Base-by-base conservation (phyloP, 2,329 filamentous ascomycete species). In the Colletotrichum sp. region DNA sequence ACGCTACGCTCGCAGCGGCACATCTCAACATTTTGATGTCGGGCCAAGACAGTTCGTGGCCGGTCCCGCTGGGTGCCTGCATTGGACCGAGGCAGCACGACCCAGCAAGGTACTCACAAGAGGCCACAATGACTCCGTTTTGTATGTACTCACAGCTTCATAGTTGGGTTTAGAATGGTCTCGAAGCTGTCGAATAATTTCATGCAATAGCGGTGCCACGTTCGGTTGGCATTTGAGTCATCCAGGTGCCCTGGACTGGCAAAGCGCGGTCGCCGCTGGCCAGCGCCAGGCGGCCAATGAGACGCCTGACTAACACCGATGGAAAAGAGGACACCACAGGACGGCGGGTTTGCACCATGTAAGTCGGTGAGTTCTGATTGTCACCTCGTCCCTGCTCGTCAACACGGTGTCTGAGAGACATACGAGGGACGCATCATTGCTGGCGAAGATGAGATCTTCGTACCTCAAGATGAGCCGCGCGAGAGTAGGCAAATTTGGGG, bases 211-310 rank as follows among this genome's bases (percentile, higher is more conserved):
- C 64, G 70, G 48, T 73, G 70, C 70, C 73, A 48, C 57, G 58
- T 60, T 36, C 55, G 21, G 34, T 64, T 36, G 58, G 28, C 5
- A 28, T 38, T 68, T 38, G 74, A 76, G 58, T 74, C 70, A 69
- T 69, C 58, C 65, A 65, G 38, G 70, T 72, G 55, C 64, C 48
- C 57, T 52, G 38, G 60, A 34, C 26, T 66, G 16, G 43, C 67
- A 66, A 71, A 52, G 48, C 67, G 67, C 61, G 72, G 57, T 57
- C 28, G 21, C 63, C 43, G 71, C 58, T 64, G 43, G 57, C 15
- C 36, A 63, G 57, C 55, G 70, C 36, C 28, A 55, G 48, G 70
- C 48, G 71, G 58, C 74, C 74, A 76, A 74, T 74, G 34, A 65
- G 70, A 21, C 30, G 48, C 21, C 24, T 48, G 38, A 71, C 34